Percentiles rank a stretch among this genome's conserved stretches.
These are phyloP conservation scores for Monosporozyma yasuniensis DNA, from an alignment of 805 yeast species.

Conservation along the genomic window DNA sequence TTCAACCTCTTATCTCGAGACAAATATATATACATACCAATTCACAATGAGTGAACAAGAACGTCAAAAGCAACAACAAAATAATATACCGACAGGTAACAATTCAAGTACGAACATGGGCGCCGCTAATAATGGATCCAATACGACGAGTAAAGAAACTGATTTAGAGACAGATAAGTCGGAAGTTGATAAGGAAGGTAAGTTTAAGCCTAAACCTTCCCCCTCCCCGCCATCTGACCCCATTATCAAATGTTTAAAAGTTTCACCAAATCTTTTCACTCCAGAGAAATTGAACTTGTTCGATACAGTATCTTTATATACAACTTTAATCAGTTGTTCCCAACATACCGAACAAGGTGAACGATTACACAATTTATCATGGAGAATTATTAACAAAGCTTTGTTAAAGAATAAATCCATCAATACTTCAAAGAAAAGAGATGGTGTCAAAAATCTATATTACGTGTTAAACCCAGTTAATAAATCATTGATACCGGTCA, in stretches of 20 bases:
- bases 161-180: neutral
- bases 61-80: neutral
- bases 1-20: neutral
- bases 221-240: neutral
- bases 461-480: conserved; percentile 19
- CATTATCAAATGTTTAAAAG: conserved; percentile 17
- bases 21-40: neutral
- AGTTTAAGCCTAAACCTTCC: neutral
- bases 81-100: neutral
- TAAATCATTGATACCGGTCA: neutral
- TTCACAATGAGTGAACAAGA: neutral
- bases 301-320: conserved; percentile 26
- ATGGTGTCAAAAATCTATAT: conserved; percentile 29
- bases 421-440: conserved; percentile 26
- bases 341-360: conserved; percentile 26
- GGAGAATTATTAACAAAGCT: conserved; percentile 29
- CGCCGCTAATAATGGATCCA: neutral
- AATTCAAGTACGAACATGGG: neutral
- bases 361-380: conserved; percentile 27
- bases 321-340: conserved; percentile 19
- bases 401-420: conserved; percentile 19
- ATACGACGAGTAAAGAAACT: neutral
- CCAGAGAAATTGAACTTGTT: conserved; percentile 25
- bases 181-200: neutral
- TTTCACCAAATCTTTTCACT: conserved; percentile 28